Percentiles rank a stretch among this genome's conserved stretches.
phyloP scores from a whole-genome alignment of 1,284 basidiomycete genomes.

The Kalmanozyma brasiliensis region DNA sequence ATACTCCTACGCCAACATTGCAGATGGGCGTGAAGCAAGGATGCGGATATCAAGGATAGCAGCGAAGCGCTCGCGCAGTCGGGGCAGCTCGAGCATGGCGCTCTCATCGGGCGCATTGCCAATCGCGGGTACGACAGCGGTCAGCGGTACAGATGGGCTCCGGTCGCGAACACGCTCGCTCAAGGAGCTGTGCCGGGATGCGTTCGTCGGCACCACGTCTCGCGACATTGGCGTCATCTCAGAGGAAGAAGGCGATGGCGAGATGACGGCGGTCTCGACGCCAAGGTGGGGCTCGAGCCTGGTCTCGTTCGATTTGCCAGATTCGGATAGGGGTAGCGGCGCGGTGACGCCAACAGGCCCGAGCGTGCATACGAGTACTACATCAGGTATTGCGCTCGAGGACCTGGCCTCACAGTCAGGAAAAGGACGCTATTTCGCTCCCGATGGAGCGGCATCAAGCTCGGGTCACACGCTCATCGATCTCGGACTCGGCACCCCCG shows the following conservation, averaged over 20 bases:
- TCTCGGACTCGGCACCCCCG: constrained; percentile 27
- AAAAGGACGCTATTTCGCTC: constrained; percentile 36
- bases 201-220: constrained; percentile 11
- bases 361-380: neutral
- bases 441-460: neutral
- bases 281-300: constrained; percentile 26
- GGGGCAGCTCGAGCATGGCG: constrained; percentile 12
- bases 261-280: constrained; percentile 26
- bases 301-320: constrained; percentile 25
- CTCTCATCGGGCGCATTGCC: constrained; percentile 36
- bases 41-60: constrained; percentile 21
- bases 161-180: constrained; percentile 39
- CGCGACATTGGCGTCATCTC: constrained; percentile 25
- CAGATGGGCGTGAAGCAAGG: constrained; percentile 25
- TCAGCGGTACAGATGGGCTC: constrained; percentile 22
- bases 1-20: constrained; percentile 40
- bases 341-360: constrained; percentile 32
- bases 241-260: constrained; percentile 28
- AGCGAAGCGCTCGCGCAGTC: constrained; percentile 13
- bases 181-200: constrained; percentile 42
- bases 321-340: constrained; percentile 29
- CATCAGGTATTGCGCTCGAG: constrained; percentile 26
- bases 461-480: constrained; percentile 37
- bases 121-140: constrained; percentile 15
- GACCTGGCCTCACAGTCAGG: constrained; percentile 15